Base-by-base conservation (phyloP, 2,329 filamentous ascomycete species). In the Penicillium sclerotiorum region DNA sequence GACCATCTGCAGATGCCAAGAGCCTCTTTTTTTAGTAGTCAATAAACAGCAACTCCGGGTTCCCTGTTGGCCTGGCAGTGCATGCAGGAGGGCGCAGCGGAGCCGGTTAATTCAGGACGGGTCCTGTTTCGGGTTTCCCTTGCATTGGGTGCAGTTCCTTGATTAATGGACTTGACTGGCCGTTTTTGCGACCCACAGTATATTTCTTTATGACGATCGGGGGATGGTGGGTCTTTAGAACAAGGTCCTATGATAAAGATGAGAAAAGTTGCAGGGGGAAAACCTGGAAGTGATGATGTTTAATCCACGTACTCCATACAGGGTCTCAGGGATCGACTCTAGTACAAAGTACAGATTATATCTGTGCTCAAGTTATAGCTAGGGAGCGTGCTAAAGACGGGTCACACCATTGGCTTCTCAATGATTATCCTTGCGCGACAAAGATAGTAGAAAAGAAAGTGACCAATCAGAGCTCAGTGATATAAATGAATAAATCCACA, bases 121-220 rank as follows among this genome's bases (percentile, higher is more conserved):
- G 25, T 12, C 8, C 30, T 33, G 40, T 36, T 35, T 45, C 37
- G 42, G 42, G 42, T 36, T 35, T 45, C 25, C 33, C 33, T 45
- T 45, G 42, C 42, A 45, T 45, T 13, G 15, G n/a, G 21, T 32
- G 28, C 30, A 20, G 27, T 33, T 22, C 27, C 33, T 28, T 45
- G 33, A 37, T 45, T 45, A 28, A 22, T 28, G 27, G 21, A 22
- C 23, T 46, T 28, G 23, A 37, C 9, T 35, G 17, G 43, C 43
- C 43, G 43, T 30, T 46, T 45, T 11, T 8, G 22, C 23, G 43
- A 30, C 35, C 43, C 43, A 37, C 32, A 15, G n/a, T 18, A 12
- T 2, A 12, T 35, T 21, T 45, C 25, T 38, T 46, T 22, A 39
- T 46, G 30, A 36, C 42, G 42, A 45, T 45, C 33, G 33, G 33